Conservation (phyloP, 345 rosid genomes). For the Pistacia integerrima region DNA sequence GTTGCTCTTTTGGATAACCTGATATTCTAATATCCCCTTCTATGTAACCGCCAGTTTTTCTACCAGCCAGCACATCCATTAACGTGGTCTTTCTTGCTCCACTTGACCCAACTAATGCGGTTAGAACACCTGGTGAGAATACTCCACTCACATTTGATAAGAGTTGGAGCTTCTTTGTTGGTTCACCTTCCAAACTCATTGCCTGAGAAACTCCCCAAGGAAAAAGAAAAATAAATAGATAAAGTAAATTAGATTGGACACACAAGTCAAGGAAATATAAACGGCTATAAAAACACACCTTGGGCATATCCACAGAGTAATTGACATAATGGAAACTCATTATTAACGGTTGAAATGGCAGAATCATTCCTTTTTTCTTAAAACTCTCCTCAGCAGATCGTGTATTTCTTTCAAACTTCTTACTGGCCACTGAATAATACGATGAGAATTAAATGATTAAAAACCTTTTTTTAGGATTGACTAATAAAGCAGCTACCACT, state of each 20-base stretch:
- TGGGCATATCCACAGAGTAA: constrained; percentile 90
- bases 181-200: constrained; percentile 71
- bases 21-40: constrained; percentile 88
- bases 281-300: constrained; percentile 40
- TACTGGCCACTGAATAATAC: constrained; percentile 27
- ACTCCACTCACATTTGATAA: constrained; percentile 82
- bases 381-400: constrained; percentile 29
- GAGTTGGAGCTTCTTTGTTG: constrained; percentile 70
- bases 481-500: not conserved
- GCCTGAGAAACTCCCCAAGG: constrained; percentile 42
- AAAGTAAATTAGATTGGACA: not conserved
- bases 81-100: constrained; percentile 97
- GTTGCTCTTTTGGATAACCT: constrained; percentile 75
- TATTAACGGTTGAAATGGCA: constrained; percentile 86
- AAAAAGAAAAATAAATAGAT: not conserved
- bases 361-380: constrained; percentile 83
- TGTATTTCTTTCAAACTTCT: constrained; percentile 1
- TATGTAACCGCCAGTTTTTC: constrained; percentile 90
- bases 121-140: constrained; percentile 92
- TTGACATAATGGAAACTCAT: constrained; percentile 92
- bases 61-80: constrained; percentile 97
- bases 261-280: not conserved
- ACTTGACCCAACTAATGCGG: constrained; percentile 93
- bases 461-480: not conserved
- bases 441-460: constrained; percentile 1